phyloP scores from a whole-genome alignment of 2,329 filamentous ascomycete genomes.

The Aspergillus spinulosporus region DNA sequence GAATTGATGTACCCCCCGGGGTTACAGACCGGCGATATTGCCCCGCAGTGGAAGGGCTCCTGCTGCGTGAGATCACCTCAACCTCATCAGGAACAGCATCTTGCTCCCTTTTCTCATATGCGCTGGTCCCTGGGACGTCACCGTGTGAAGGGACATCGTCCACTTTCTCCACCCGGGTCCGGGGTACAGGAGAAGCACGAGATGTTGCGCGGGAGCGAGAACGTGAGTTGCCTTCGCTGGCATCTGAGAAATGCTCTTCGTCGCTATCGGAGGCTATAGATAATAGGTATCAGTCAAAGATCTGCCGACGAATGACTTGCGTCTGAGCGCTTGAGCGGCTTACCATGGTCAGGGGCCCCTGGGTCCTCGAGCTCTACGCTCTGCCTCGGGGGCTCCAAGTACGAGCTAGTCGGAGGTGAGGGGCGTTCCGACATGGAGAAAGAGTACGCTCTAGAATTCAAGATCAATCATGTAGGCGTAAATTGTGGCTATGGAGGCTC shows the following conservation, averaged over 20 bases:
- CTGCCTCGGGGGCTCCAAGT: constrained; percentile 56
- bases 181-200: constrained; percentile 56
- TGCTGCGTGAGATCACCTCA: constrained; percentile 53
- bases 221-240: constrained; percentile 55
- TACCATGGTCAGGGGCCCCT: constrained; percentile 58
- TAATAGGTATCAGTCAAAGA: constrained; percentile 17
- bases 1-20: constrained; percentile 55
- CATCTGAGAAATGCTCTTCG: constrained; percentile 66
- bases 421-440: constrained; percentile 40
- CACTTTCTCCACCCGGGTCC: constrained; percentile 64
- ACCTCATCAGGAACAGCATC: constrained; percentile 66
- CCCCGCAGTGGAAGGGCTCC: constrained; percentile 44
- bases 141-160: constrained; percentile 60
- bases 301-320: background rate
- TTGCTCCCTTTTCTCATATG: constrained; percentile 58
- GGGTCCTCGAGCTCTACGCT: constrained; percentile 58
- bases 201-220: constrained; percentile 40
- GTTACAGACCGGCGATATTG: constrained; percentile 48
- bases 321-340: constrained; percentile 16
- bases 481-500: constrained; percentile 7
- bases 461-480: constrained; percentile 25
- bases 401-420: constrained; percentile 40
- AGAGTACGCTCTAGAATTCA: constrained; percentile 15
- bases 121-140: constrained; percentile 62
- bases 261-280: constrained; percentile 52